Conservation (phyloP, 192 early-diverging fungal genomes). For the Coemansia sp. region DNA sequence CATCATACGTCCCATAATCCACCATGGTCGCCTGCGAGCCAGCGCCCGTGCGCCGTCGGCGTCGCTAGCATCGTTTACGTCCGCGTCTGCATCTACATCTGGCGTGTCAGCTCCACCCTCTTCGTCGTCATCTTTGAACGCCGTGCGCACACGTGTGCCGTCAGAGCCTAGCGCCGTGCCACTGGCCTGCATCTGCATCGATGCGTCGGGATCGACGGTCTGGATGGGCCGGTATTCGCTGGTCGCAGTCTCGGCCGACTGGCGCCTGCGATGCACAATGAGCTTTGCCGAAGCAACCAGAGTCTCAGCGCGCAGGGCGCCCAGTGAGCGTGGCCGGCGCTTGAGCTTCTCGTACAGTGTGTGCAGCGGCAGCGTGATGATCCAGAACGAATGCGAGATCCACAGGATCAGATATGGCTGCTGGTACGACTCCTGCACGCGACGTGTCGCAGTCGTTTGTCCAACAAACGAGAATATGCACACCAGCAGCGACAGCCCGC, state of each 20-base stretch:
- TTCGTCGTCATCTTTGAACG: conserved; percentile 9
- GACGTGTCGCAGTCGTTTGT: conserved; percentile 42
- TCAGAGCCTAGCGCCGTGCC: neutral
- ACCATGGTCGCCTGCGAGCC: conserved; percentile 18
- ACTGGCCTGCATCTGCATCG: neutral
- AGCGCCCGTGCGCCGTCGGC: conserved; percentile 23
- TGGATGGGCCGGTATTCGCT: conserved; percentile 24
- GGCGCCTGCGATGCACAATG: conserved; percentile 27
- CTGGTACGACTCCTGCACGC: conserved; percentile 47
- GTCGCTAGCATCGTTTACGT: neutral
- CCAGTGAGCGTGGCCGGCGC: conserved; percentile 28
- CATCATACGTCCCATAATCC: conserved; percentile 24
- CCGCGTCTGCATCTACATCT: neutral
- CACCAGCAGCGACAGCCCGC: conserved; percentile 28
- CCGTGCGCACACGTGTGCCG: conserved; percentile 1
- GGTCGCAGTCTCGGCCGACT: neutral
- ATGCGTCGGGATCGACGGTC: conserved; percentile 10
- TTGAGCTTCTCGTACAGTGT: conserved; percentile 35
- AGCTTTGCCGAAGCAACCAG: conserved; percentile 47
- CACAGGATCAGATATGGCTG: conserved; percentile 57
- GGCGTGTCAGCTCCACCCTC: neutral
- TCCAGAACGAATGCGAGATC: conserved; percentile 53
- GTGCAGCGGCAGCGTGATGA: conserved; percentile 47
- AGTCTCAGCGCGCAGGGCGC: conserved; percentile 28
- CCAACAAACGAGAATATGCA: conserved; percentile 44